phyloP scores from a whole-genome alignment of 495 filamentous ascomycete species.

The Letharia columbiana region DNA sequence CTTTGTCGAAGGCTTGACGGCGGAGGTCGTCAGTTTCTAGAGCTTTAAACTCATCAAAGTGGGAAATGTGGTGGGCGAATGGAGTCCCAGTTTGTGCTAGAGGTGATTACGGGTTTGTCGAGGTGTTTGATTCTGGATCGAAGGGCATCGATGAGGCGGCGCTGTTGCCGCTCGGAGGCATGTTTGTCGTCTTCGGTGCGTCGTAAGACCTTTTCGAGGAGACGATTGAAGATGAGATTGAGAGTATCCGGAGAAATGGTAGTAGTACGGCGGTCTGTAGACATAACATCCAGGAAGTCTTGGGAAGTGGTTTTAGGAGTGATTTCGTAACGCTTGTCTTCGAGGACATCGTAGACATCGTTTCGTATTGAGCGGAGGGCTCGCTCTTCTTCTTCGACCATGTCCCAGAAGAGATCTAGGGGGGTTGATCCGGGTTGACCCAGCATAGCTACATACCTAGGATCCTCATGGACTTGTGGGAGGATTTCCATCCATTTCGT shows the following conservation, averaged over 20 bases:
- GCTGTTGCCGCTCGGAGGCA: slow-evolving; percentile 74
- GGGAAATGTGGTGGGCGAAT: slow-evolving; percentile 68
- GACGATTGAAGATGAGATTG: slow-evolving; percentile 70
- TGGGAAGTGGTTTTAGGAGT: slow-evolving; percentile 76
- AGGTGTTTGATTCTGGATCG: slow-evolving; percentile 84
- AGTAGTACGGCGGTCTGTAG: slow-evolving; percentile 74
- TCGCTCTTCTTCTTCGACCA: slow-evolving; percentile 87
- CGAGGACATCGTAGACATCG: slow-evolving; percentile 80
- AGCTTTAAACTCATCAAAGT: slow-evolving; percentile 72
- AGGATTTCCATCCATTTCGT: slow-evolving; percentile 83
- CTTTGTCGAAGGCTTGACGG: slow-evolving; percentile 81
- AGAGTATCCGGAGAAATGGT: slow-evolving; percentile 70
- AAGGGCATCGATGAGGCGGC: slow-evolving; percentile 74
- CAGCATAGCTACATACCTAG: slow-evolving; percentile 75
- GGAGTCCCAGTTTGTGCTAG: slow-evolving; percentile 77
- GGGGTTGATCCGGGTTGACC: slow-evolving; percentile 82
- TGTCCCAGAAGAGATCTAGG: slow-evolving; percentile 95
- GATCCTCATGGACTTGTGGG: slow-evolving; percentile 68
- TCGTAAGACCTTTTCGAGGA: slow-evolving; percentile 69
- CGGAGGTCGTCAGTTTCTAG: slow-evolving; percentile 75
- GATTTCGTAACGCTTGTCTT: slow-evolving; percentile 90
- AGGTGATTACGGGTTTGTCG: slow-evolving; percentile 64
- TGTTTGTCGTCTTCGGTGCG: slow-evolving; percentile 79
- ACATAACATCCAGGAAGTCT: slow-evolving; percentile 71
- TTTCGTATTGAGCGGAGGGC: slow-evolving; percentile 72